Conservation (phyloP, 2,329 filamentous ascomycete species). For the Pseudocercospora fijiensis region DNA sequence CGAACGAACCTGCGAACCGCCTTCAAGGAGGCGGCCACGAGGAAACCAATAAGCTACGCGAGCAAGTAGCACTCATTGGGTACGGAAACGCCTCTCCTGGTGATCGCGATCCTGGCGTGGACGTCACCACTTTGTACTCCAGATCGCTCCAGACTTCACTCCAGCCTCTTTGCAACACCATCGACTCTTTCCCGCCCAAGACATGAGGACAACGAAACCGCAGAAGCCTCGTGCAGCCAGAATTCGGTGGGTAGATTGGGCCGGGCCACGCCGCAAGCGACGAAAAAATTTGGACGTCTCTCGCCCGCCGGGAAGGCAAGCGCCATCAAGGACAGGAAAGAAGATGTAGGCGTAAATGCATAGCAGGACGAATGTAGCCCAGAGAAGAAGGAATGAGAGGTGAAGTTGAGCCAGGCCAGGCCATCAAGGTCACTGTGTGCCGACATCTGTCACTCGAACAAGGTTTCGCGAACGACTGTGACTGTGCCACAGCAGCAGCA, state of each 20-base stretch:
- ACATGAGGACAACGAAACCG: neutral
- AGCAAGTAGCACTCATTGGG: neutral
- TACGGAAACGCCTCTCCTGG: neutral
- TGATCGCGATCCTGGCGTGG: neutral
- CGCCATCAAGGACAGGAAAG: neutral
- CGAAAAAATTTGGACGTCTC: neutral
- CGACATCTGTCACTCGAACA: slow-evolving; percentile 8
- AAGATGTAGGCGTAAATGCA: neutral
- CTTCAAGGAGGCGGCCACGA: slow-evolving; percentile 11
- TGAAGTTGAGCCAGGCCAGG: neutral
- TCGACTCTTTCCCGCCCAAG: neutral
- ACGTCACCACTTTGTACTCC: slow-evolving; percentile 2
- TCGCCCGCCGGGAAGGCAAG: neutral
- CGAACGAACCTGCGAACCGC: slow-evolving; percentile 7
- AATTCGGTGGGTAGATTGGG: neutral
- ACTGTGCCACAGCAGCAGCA: neutral
- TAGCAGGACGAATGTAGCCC: neutral
- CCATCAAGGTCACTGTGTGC: no score
- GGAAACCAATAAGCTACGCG: neutral
- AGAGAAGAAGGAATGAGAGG: neutral
- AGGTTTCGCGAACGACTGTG: neutral
- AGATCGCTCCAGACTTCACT: slow-evolving; percentile 6
- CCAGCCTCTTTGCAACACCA: neutral
- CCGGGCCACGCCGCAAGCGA: neutral
- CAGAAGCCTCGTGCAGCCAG: neutral